Evolutionary conservation across 306 rosid genomes (phyloP).

Genomic region (Sindora glabra): DNA sequence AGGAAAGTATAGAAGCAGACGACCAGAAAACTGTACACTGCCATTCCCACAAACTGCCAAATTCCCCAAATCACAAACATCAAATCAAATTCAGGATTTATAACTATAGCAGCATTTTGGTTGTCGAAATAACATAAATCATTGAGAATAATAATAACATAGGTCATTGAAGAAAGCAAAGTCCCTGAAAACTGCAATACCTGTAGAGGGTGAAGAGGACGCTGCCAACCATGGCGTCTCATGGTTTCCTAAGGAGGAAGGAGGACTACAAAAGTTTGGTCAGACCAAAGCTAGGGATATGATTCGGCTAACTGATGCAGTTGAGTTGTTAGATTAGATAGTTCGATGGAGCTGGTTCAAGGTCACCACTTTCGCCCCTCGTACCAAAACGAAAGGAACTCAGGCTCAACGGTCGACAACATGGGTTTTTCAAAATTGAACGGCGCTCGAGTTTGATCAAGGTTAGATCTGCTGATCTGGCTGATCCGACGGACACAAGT

Average conservation of each 20-base stretch:
- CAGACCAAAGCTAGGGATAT: too few relatives aligned
- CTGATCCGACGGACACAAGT: conserved; percentile 23
- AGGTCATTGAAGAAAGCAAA: too few relatives aligned
- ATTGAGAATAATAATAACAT: too few relatives aligned
- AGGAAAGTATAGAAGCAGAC: conserved; percentile 68
- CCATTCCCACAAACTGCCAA: conserved; percentile 71
- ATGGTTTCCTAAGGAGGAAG: conserved; percentile 6
- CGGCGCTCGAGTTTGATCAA: conserved; percentile 20
- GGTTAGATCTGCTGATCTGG: too few relatives aligned
- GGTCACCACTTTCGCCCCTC: too few relatives aligned
- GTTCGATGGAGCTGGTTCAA: too few relatives aligned
- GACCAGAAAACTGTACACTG: conserved; percentile 52
- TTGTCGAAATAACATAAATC: neutral
- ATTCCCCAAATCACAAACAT: conserved; percentile 5
- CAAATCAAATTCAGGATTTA: neutral
- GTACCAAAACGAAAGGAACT: too few relatives aligned
- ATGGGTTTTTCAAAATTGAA: conserved; percentile 25
- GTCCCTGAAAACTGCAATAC: too few relatives aligned
- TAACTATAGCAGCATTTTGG: neutral
- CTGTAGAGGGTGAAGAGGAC: conserved; percentile 89
- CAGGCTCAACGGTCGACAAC: conserved; percentile 36
- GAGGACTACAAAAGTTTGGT: too few relatives aligned
- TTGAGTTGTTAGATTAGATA: too few relatives aligned
- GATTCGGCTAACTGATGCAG: too few relatives aligned
- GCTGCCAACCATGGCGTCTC: conserved; percentile 98